Base-by-base conservation (phyloP, 495 filamentous ascomycete species). In the Talaromyces proteolyticus region DNA sequence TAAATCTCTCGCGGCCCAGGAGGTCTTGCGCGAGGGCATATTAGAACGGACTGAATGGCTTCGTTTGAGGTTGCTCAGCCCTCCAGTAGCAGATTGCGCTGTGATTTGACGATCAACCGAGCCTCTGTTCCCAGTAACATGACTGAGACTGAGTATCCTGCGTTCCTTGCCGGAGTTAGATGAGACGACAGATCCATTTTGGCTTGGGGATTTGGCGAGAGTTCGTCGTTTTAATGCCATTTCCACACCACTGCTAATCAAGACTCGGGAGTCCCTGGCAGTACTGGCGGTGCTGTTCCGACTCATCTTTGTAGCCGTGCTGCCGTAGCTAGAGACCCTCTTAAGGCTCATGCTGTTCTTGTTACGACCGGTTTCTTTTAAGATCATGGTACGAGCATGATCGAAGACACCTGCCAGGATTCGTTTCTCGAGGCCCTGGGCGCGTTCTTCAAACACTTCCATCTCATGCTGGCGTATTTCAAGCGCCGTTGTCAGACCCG, bases 321-420 rank as follows among this genome's bases (percentile, higher is more conserved):
- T 72, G 26, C 64, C 57, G 48, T 68, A 72, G 29, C 75, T 80
- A 10, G 79, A 75, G 17, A 88, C 79, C n/a, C 89, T 78, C 64
- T 88, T 91, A 43, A 87, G 77, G 66, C 76, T 85, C 82, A 89
- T 87, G 63, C 68, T 52, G 70, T 63, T 57, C 54, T 58, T 40
- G 49, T 65, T 58, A 55, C 44, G 38, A 53, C 62, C 67, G 25
- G 70, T 69, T 16, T 76, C 71, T 14, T 81, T 79, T 50, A 94
- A 81, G 38, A 96, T 78, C 16, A 97, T 73, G 5, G 86, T 83
- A 17, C 90, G 85, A 25, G 93, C 95, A 58, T 96, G 91, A 59
- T 98, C 91, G 53, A 98, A 89, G 36, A 97, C 89, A 23, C 91
- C 89, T 50, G 97, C 92, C 23, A 98, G 70, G 51, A 98, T 95